Base-by-base conservation (phyloP, 352 stramenopile genomes). In the Pythium guiyangense region DNA sequence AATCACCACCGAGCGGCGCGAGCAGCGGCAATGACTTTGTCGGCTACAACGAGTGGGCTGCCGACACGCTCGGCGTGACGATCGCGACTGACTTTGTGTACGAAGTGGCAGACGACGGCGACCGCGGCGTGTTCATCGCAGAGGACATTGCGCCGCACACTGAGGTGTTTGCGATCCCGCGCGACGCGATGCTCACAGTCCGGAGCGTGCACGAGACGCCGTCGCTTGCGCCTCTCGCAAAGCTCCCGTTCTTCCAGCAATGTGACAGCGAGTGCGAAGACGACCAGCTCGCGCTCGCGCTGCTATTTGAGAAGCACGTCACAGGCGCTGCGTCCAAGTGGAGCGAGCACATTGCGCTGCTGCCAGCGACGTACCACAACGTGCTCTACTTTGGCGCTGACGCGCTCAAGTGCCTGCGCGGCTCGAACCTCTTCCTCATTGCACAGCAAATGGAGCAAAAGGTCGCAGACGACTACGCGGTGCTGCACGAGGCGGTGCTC, bases 11-110 rank as follows among this genome's bases (percentile, higher is more conserved):
- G 22, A 26, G 39, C 39, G 2, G 39, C 43, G n/a, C 18, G 6
- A 18, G 20, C 44, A 48, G 35, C 40, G 25, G 6, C 42, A 51
- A 73, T 52, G 67, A 56, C 20, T 83, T 85, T 45, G 64, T 91
- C n/a, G 80, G 83, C 40, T 93, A 87, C 63, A 86, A 92, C 54
- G 80, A 88, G 67, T 92, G 83, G 83, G 83, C 83, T 3, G 49
- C 57, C 14, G 58, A 69, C 46, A 40, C 55, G 48, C 74, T 92
- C 34, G 64, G 77, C 44, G 79, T 91, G 55, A 57, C 64, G 43
- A 68, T 91, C 29, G 72, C 66, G 40, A 90, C 79, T 9, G 84
- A 91, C 70, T 93, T 93, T 62, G 84, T 93, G 48, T 93, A 93
- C 69, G 84, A 93, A 67, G 67, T 67, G 25, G 63, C 70, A 49